Base-by-base conservation (phyloP, 2,329 filamentous ascomycete species). In the Anisogramma anomala region DNA sequence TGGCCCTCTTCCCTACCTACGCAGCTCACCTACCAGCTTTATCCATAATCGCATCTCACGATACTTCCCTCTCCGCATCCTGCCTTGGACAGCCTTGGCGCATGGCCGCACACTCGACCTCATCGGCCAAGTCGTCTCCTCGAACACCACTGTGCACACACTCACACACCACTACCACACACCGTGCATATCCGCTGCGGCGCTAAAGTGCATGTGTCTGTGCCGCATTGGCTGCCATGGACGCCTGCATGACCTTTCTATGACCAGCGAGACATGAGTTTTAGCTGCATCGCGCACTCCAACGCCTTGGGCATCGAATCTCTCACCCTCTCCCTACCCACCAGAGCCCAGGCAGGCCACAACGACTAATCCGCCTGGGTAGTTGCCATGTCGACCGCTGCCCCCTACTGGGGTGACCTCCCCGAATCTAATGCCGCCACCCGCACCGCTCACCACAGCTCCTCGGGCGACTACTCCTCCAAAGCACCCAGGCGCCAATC, bases 351-450 rank as follows among this genome's bases (percentile, higher is more conserved):
- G 38, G 36, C 39, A 43, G 49, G 43, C 44, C 48, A 47, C 45
- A 53, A 45, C 23, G 34, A 19, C 47, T 43, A 28, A 28, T 23
- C 34, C n/a, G n/a, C n/a, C n/a, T n/a, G n/a, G n/a, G n/a, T n/a
- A n/a, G n/a, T 44, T 52, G 53, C 55, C 57, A 71, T 71, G 66
- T 60, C 30, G 8, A 19, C 30, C 15, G 15, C 67, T 40, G 52
- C 68, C 44, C 67, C 70, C 28, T 77, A 77, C 61, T 77, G 73
- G 73, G 72, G 72, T 56, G 60, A 73, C 54, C 62, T 77, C 48
- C 72, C 74, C 45, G 58, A 65, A 47, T 60, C 69, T 38, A 69
- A 66, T 50, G 54, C 63, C 50, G 48, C 50, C 22, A 53, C 53
- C 39, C 53, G 55, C 41, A 49, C 55, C 52, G 58, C 53, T 39